A percentile compares a stretch with the other conserved stretches of the same genome.
Evolutionary conservation across 371 early-diverging fungal genomes (phyloP).

Genomic region (Actinomucor elegans): DNA sequence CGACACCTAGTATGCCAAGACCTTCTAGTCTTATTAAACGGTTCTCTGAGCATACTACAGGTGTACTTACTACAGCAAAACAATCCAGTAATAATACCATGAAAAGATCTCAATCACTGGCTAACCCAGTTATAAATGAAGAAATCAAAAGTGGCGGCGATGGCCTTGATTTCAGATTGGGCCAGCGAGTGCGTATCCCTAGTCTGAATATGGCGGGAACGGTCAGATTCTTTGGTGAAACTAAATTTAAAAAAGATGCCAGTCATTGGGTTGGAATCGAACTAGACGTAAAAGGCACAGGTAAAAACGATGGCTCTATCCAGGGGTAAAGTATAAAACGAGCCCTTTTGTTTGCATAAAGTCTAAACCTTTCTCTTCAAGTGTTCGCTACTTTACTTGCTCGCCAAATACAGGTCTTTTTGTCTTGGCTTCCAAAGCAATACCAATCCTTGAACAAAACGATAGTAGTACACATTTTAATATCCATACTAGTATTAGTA

Average conservation of each 20-base stretch:
- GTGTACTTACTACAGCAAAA: not conserved
- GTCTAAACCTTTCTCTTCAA: slow-evolving; percentile 16
- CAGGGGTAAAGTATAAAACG: slow-evolving; percentile 51
- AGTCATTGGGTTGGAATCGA: slow-evolving; percentile 78
- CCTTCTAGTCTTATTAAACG: slow-evolving; percentile 4
- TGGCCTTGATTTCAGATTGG: slow-evolving; percentile 7
- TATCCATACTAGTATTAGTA: too few relatives aligned
- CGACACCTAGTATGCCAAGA: slow-evolving; percentile 11
- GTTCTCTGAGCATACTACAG: not conserved
- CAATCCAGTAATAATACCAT: not conserved
- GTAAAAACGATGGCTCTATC: slow-evolving; percentile 83
- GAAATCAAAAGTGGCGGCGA: not conserved
- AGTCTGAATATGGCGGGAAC: slow-evolving; percentile 41
- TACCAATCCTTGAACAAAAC: slow-evolving; percentile 11
- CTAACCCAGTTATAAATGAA: slow-evolving; percentile 1
- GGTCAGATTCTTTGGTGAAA: slow-evolving; percentile 51
- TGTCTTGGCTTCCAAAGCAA: slow-evolving; percentile 58
- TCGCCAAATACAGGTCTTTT: slow-evolving; percentile 70
- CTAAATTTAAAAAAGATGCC: slow-evolving; percentile 5
- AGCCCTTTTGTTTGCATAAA: not conserved
- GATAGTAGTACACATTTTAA: too few relatives aligned
- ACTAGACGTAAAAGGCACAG: slow-evolving; percentile 68
- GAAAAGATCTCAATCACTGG: not conserved
- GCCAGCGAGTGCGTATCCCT: slow-evolving; percentile 15
- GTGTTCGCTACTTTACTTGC: slow-evolving; percentile 59